Evolutionary conservation across 108 stramenopile species (phyloP), one percentile per base, ranked within the genome.

Genomic region (Mediolabrus comicus): DNA sequence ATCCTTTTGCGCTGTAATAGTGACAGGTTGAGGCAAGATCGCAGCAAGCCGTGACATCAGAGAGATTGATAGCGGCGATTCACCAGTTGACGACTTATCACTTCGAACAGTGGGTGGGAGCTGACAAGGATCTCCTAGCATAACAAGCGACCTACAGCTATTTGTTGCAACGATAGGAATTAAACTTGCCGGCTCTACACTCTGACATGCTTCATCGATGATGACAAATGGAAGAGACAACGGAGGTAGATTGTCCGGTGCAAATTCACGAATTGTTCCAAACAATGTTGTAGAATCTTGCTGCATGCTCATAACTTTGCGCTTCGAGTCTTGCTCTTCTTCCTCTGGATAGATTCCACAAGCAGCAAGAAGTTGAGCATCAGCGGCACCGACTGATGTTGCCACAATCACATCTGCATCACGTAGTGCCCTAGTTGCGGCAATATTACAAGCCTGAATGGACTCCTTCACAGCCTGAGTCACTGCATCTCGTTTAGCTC

Each of bases 401-500:
- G 87, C 79, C 26, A 98, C 98, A 59, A 99, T 96, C 13, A 98
- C 91, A 72, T 99, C 98, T 9, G 97, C 97, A 10, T 95, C 95
- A 32, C 95, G 86, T 29, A 99, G 67, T n/a, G 97, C 92, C 59
- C 79, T 84, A 7, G 87, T 82, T 2, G 90, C 90, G 33, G 92
- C 92, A 22, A 87, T 79, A 64, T 92, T 90, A 70, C 89, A 86
- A 19, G 89, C 87, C 60, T 81, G 62, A 64, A 91, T 90, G 14
- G 91, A 87, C 5, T 69, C 82, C 64, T 91, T 92, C 11, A 95
- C 94, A 17, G 94, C 91, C 53, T 79, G 69, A 13, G 94, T 95
- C 9, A 90, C 91, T n/a, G 83, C 76, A 14, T 91, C 90, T 31
- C 87, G 72, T 41, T 81, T 82, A 4, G 74, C 66, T 25, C 84